Evolutionary conservation across 805 yeast species (phyloP).

Genomic region (Saccharomycopsis olivae): DNA sequence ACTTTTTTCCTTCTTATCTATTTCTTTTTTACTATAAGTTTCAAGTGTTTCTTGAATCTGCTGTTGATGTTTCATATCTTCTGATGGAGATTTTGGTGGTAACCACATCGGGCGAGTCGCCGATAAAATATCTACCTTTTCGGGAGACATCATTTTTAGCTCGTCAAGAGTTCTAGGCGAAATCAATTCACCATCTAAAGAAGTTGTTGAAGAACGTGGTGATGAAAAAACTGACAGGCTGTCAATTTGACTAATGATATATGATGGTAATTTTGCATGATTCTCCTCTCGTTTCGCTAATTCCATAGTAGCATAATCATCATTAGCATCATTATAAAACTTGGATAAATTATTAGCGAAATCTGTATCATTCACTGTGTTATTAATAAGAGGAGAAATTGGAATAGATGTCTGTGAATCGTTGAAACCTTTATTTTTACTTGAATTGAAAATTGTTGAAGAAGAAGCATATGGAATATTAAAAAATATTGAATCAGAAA

Average conservation of each 20-base stretch:
- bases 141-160: conserved; percentile 46
- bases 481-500: conserved; percentile 15
- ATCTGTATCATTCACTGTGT: conserved; percentile 4
- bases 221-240: conserved; percentile 12
- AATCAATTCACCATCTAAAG: not conserved
- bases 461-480: conserved; percentile 18
- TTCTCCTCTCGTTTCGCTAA: conserved; percentile 16
- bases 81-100: conserved; percentile 52
- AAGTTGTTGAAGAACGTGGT: not conserved
- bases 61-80: conserved; percentile 43
- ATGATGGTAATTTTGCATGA: conserved; percentile 13
- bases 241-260: conserved; percentile 16
- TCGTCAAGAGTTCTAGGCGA: conserved; percentile 36
- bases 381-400: conserved; percentile 16
- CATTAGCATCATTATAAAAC: conserved; percentile 14
- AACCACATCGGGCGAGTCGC: conserved; percentile 62
- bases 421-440: conserved; percentile 2
- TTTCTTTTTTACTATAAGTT: conserved; percentile 13
- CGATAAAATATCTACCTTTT: conserved; percentile 43
- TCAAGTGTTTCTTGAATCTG: conserved; percentile 33
- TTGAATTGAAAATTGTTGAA: conserved; percentile 1
- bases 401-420: conserved; percentile 15
- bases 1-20: conserved; percentile 12
- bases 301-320: conserved; percentile 13
- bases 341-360: conserved; percentile 16